phyloP scores from a whole-genome alignment of 2,329 filamentous ascomycete genomes.

The Aspergillus carbonarius region DNA sequence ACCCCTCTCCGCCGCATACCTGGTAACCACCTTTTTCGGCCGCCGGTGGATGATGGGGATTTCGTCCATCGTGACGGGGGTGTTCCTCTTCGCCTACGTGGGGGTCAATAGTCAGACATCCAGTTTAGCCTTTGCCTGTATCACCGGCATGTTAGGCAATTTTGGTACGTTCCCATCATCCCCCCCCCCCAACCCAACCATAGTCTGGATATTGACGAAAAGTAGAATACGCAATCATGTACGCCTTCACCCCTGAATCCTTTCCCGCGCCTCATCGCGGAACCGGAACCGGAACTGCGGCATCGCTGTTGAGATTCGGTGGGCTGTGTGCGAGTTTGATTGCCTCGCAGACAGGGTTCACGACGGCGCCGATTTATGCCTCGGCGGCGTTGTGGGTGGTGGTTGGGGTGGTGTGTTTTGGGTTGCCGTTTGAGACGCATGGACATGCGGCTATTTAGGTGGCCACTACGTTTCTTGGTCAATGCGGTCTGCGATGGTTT shows the following conservation, averaged over 20 bases:
- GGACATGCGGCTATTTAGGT: constrained; percentile 24
- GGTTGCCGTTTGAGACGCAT: constrained; percentile 48
- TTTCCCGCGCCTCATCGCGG: constrained; percentile 29
- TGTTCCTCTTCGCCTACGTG: constrained; percentile 50
- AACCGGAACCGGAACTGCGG: constrained; percentile 34
- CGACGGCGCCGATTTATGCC: constrained; percentile 46
- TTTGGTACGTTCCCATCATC: constrained; percentile 17
- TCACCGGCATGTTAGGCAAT: constrained; percentile 50
- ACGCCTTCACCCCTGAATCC: constrained; percentile 29
- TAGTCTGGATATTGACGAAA: too few species aligned
- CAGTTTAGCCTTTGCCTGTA: constrained; percentile 35
- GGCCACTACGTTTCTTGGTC: too few species aligned
- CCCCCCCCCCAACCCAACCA: too few species aligned
- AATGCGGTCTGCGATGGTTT: neutral
- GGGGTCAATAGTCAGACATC: constrained; percentile 39
- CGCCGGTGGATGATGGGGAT: constrained; percentile 48
- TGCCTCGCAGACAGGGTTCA: constrained; percentile 46
- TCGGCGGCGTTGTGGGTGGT: constrained; percentile 48
- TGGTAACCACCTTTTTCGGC: constrained; percentile 44
- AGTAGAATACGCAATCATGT: constrained; percentile 35
- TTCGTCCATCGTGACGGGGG: constrained; percentile 46
- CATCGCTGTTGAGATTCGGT: constrained; percentile 26
- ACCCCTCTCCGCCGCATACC: constrained; percentile 44
- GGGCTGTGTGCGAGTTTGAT: constrained; percentile 46
- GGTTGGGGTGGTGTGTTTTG: constrained; percentile 44